Percentiles rank a stretch among this genome's conserved stretches.
Evolutionary conservation across 208 protist species (phyloP).

Genomic region (Wallacemonas sp.): DNA sequence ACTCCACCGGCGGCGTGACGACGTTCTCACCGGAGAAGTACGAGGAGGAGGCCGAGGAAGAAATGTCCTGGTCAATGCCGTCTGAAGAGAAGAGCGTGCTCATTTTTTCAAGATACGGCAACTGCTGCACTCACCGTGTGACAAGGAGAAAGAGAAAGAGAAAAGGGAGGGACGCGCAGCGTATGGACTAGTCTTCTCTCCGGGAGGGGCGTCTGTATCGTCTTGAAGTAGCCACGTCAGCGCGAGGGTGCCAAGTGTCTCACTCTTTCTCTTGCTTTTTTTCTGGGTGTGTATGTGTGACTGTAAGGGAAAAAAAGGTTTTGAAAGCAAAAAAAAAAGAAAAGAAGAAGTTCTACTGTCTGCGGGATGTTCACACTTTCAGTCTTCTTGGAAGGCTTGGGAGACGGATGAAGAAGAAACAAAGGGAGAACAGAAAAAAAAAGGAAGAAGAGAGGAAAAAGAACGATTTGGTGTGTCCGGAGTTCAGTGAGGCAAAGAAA

Average conservation of each 20-base stretch:
- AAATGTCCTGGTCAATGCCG: constrained; percentile 20
- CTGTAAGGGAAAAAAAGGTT: too few relatives aligned
- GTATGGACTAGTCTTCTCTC: too few relatives aligned
- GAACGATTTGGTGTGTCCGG: neutral
- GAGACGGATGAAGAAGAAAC: constrained; percentile 11
- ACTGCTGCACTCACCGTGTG: too few relatives aligned
- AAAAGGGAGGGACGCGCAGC: too few relatives aligned
- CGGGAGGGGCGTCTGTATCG: too few relatives aligned
- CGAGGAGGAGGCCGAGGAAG: constrained; percentile 29
- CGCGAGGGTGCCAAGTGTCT: constrained; percentile 1
- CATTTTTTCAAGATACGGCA: neutral
- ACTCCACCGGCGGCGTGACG: neutral
- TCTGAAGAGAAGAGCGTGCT: neutral
- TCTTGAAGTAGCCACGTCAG: too few relatives aligned
- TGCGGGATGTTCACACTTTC: too few relatives aligned
- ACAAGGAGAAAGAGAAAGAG: too few relatives aligned
- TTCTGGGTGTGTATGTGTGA: constrained; percentile 16
- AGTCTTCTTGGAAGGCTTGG: too few relatives aligned
- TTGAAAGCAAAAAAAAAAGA: constrained; percentile 14
- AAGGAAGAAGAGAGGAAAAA: constrained; percentile 6
- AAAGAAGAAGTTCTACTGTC: neutral
- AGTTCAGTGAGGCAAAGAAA: neutral
- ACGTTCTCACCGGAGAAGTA: constrained; percentile 23
- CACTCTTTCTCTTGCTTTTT: neutral
- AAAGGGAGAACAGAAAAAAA: neutral